Evolutionary conservation across 768 basidiomycete species (phyloP), one percentile per base, ranked within the genome.

Genomic region (Rhodotorula paludigena): DNA sequence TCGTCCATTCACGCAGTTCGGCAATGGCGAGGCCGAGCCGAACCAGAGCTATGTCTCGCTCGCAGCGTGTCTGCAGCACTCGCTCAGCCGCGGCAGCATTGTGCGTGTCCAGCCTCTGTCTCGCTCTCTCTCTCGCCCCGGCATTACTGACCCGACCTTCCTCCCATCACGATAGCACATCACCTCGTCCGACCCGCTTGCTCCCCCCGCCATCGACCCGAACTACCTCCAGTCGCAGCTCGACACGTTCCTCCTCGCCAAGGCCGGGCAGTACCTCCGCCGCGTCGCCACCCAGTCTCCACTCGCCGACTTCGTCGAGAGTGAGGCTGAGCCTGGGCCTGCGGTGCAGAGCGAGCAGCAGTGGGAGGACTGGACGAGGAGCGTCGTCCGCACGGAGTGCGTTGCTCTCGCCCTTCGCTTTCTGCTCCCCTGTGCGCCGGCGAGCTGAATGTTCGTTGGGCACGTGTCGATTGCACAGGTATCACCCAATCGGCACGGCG

Each of bases 291-390:
- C 48, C 2, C 48, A 58, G 28, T 16, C 52, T 1, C 45, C 32
- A 1, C 48, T 72, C 36, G 47, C 60, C 2, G 6, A 55, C 21
- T 59, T 48, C 66, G 56, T 68, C 56, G 56, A 58, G 11, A 2
- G 7, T 0, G 71, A 72, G 52, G 28, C 52, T 8, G 66, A 72
- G 15, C 86, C 86, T 0, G 86, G 86, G 3, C 68, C 82, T 0
- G 67, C 69, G 9, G 83, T 87, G 25, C 74, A 77, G 32, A 82
- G 82, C 9, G 87, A 89, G 72, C 82, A 78, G 25, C 78, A 86
- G 36, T 84, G 83, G 79, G 83, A 86, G 45, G 74, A 76, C 11
- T 88, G 83, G 82, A 68, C 86, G 36, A 76, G 78, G 36, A 77
- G 75, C 23, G 69, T 76, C 11, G 80, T 81, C 23, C 78, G 80